Percentiles rank a stretch among this genome's conserved stretches.
These are phyloP conservation scores for Mercurialis annua DNA, from an alignment of 345 rosid species.

Conservation along the genomic window DNA sequence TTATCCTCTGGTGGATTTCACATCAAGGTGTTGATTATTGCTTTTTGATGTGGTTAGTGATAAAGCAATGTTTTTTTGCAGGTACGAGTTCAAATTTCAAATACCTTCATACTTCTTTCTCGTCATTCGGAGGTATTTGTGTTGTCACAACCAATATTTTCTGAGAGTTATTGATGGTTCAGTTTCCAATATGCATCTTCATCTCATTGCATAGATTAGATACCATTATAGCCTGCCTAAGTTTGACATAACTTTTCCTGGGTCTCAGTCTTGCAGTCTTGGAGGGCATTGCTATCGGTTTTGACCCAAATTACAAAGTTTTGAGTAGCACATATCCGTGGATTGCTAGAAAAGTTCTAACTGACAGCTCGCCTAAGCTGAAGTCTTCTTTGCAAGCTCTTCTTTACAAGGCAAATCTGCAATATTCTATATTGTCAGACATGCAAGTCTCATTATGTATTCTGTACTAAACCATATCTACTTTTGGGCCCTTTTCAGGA, in stretches of 20 bases:
- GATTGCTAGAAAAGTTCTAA: slow-evolving; percentile 88
- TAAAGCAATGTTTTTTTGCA: slow-evolving; percentile 37
- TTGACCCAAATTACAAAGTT: slow-evolving; percentile 82
- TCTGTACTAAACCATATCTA: not conserved
- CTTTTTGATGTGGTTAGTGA: not conserved
- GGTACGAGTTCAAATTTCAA: slow-evolving; percentile 93
- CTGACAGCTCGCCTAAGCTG: slow-evolving; percentile 82
- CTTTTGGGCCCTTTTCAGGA: slow-evolving; percentile 43
- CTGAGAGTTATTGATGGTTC: not conserved
- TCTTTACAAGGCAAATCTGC: slow-evolving; percentile 65
- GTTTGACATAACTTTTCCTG: slow-evolving; percentile 11
- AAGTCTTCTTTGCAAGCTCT: slow-evolving; percentile 67
- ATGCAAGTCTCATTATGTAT: not conserved
- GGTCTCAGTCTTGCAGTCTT: slow-evolving; percentile 78
- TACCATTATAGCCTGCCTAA: slow-evolving; percentile 7
- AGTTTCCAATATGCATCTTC: not conserved
- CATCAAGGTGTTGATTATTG: not conserved
- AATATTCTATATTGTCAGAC: not conserved
- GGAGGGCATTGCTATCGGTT: slow-evolving; percentile 88
- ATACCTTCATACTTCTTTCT: slow-evolving; percentile 94
- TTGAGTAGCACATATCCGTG: slow-evolving; percentile 97
- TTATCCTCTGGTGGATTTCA: not conserved
- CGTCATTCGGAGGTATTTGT: slow-evolving; percentile 76
- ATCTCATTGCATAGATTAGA: not conserved
- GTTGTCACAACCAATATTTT: not conserved